Evolutionary conservation across 2,329 filamentous ascomycete species (phyloP), one percentile per base, ranked within the genome.

Genomic region (Furcasterigmium furcatum): DNA sequence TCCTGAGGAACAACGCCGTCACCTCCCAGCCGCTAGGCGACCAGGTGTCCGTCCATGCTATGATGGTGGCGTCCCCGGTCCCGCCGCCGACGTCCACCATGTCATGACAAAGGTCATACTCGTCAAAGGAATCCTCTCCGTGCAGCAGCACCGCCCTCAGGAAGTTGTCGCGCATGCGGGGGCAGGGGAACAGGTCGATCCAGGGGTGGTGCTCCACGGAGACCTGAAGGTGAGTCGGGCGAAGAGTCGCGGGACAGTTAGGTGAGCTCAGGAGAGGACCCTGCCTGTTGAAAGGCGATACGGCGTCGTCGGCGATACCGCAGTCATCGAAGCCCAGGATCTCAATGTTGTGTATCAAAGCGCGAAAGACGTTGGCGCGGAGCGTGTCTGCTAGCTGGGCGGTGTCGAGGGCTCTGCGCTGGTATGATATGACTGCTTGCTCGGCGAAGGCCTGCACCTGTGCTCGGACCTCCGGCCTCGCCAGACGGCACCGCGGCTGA

Each of bases 21-120:
- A 71, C 59, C 48, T 79, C 76, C 76, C 75, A 79, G 14, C 63
- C 69, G 0, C 49, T 47, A 2, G 61, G 45, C 32, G 76, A 64
- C 58, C 65, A 70, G 0, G 74, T 14, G 16, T 52, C 30, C 24
- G 36, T 27, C 36, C 46, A 41, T 13, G 47, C 54, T n/a, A n/a
- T n/a, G 22, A 46, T 54, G 34, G 48, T 40, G 4, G 45, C 44
- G 19, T 52, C 50, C 16, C 48, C 48, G 3, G 38, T 41, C 16
- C 34, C 39, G 18, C 36, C 49, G 13, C 47, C 49, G 7, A 48
- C 34, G 22, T 52, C 48, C 4, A 53, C 43, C 9, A 52, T 38
- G 24, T 51, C 49, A 18, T 38, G 44, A n/a, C 49, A 51, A 30
- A 51, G 36, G 12, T 46, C 47, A 12, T 51, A 46, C 20, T 51